These are phyloP conservation scores for Fusarium succisae DNA, from an alignment of 2,329 filamentous ascomycete genomes.

Conservation along the genomic window DNA sequence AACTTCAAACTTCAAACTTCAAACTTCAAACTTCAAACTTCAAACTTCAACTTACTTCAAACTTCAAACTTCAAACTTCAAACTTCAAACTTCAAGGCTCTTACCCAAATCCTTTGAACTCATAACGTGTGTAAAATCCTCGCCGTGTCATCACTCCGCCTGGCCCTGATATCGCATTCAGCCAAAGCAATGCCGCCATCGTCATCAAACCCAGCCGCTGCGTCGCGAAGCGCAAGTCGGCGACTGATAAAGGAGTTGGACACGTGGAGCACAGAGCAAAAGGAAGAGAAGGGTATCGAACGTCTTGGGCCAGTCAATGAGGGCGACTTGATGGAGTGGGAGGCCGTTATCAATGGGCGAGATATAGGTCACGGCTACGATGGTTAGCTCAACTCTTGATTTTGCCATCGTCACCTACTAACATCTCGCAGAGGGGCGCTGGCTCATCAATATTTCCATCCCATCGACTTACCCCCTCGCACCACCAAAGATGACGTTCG, in stretches of 20 bases:
- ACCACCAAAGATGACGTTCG: constrained; percentile 81
- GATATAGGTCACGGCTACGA: constrained; percentile 66
- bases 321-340: constrained; percentile 66
- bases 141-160: not conserved
- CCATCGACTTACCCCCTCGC: constrained; percentile 81
- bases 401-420: not conserved
- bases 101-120: not conserved
- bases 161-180: constrained; percentile 8
- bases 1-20: not conserved
- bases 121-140: not conserved
- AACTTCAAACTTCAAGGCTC: not conserved
- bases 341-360: constrained; percentile 68
- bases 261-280: constrained; percentile 60
- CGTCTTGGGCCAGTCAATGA: constrained; percentile 65
- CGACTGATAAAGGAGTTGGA: constrained; percentile 68
- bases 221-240: constrained; percentile 60
- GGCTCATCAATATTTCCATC: constrained; percentile 81
- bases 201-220: constrained; percentile 30
- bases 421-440: constrained; percentile 69
- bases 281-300: constrained; percentile 64
- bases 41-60: not conserved
- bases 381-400: constrained; percentile 47
- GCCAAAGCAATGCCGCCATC: constrained; percentile 24
- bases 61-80: not conserved
- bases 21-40: not conserved